Evolutionary conservation across 192 early-diverging fungal genomes (phyloP).

Genomic region (Coemansia sp.): DNA sequence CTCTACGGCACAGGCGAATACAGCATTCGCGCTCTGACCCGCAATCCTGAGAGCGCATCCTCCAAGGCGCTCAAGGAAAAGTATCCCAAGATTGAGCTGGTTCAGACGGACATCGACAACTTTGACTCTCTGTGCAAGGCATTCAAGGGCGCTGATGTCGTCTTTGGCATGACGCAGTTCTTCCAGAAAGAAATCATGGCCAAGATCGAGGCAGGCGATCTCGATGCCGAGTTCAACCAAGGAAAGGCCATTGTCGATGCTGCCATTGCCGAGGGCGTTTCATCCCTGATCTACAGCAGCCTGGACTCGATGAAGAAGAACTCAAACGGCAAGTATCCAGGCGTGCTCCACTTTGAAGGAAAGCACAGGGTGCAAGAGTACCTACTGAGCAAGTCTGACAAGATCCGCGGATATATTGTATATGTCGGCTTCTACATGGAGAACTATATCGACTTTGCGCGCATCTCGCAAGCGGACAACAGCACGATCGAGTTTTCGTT

Average conservation of each 20-base stretch:
- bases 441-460: slow-evolving; percentile 22
- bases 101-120: slow-evolving; percentile 19
- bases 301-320: slow-evolving; percentile 21
- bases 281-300: slow-evolving; percentile 23
- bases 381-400: slow-evolving; percentile 16
- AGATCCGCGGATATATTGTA: slow-evolving; percentile 18
- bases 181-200: slow-evolving; percentile 10
- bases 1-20: slow-evolving; percentile 22
- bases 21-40: slow-evolving; percentile 27
- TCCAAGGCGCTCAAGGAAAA: slow-evolving; percentile 10
- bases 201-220: slow-evolving; percentile 6
- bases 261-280: slow-evolving; percentile 20
- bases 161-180: slow-evolving; percentile 38
- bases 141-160: slow-evolving; percentile 16
- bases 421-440: slow-evolving; percentile 35
- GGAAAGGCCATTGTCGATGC: slow-evolving; percentile 40
- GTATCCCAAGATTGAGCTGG: slow-evolving; percentile 29
- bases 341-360: slow-evolving; percentile 29
- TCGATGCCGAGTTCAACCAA: slow-evolving; percentile 26
- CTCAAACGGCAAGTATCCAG: slow-evolving; percentile 23
- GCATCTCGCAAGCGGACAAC: slow-evolving; percentile 29
- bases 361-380: slow-evolving; percentile 37
- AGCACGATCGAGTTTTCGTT: slow-evolving; percentile 30
- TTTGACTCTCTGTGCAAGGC: slow-evolving; percentile 15
- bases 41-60: slow-evolving; percentile 10